Evolutionary conservation across 202 grass and related monocot species (phyloP).

Genomic region (Bolboschoenoplectus hybrid): DNA sequence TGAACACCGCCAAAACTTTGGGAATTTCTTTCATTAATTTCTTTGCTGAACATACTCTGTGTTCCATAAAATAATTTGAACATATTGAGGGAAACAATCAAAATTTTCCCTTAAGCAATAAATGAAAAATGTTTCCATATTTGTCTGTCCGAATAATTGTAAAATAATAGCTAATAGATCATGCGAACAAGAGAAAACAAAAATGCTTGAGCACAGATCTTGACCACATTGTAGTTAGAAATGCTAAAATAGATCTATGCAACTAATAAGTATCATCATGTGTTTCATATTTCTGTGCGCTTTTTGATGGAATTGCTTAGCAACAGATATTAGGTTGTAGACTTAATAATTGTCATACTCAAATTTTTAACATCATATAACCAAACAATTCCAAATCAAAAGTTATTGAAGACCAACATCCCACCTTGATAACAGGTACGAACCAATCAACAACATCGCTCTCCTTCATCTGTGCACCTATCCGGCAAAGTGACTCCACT

Average conservation of each 20-base stretch:
- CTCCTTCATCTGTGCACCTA: slow-evolving; percentile 97
- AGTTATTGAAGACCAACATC: slow-evolving; percentile 11
- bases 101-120: background rate
- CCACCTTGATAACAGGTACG: slow-evolving; percentile 73
- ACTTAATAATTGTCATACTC: background rate
- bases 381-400: slow-evolving; percentile 22
- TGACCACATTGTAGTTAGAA: background rate
- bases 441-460: slow-evolving; percentile 82
- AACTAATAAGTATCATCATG: background rate
- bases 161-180: background rate
- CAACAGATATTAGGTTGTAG: background rate
- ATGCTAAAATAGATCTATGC: background rate
- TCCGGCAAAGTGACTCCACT: slow-evolving; percentile 82
- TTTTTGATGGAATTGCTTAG: slow-evolving; percentile 19
- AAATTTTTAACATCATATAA: slow-evolving; percentile 16
- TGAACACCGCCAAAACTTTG: background rate
- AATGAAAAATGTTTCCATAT: background rate
- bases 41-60: background rate
- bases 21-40: background rate
- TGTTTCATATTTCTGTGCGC: background rate
- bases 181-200: background rate
- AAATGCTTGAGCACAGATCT: background rate
- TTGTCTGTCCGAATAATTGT: background rate
- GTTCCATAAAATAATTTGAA: background rate
- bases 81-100: background rate